Percentiles rank a stretch among this genome's conserved stretches.
These are phyloP conservation scores for Pleomassaria siparia DNA, from an alignment of 2,329 filamentous ascomycete species.

Conservation along the genomic window DNA sequence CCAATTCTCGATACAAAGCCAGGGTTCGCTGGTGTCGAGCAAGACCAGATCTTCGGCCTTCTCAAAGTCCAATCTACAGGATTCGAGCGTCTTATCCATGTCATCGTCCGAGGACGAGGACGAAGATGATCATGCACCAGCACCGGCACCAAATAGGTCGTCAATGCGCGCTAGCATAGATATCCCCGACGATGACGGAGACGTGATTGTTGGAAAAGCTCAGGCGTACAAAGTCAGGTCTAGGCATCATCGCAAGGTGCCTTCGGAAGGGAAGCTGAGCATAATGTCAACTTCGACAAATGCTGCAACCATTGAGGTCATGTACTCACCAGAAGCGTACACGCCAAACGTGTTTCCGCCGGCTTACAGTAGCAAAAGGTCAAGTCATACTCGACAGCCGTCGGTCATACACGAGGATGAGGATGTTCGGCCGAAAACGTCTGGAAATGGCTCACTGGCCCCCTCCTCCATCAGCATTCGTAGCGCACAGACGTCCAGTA, in stretches of 20 bases:
- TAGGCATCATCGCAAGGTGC: constrained; percentile 15
- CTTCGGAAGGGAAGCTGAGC: constrained; percentile 36
- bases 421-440: constrained; percentile 32
- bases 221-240: constrained; percentile 39
- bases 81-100: constrained; percentile 42
- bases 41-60: constrained; percentile 38
- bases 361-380: constrained; percentile 23
- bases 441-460: constrained; percentile 23
- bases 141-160: constrained; percentile 12
- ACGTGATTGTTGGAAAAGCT: constrained; percentile 41
- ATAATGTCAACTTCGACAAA: constrained; percentile 37
- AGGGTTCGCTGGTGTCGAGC: constrained; percentile 26
- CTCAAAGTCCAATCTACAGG: constrained; percentile 37
- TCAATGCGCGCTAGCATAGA: constrained; percentile 39
- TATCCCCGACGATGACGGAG: constrained; percentile 33
- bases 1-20: constrained; percentile 25
- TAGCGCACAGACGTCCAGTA: constrained; percentile 35
- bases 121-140: constrained; percentile 24
- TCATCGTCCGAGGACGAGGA: constrained; percentile 44
- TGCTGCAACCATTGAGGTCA: constrained; percentile 43
- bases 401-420: constrained; percentile 42
- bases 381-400: constrained; percentile 39
- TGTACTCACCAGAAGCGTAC: constrained; percentile 39
- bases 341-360: constrained; percentile 20
- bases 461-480: constrained; percentile 30